Percentiles rank a stretch among this genome's conserved stretches.
phyloP scores from a whole-genome alignment of 2,329 filamentous ascomycete species.

The Aspergillus ruber region DNA sequence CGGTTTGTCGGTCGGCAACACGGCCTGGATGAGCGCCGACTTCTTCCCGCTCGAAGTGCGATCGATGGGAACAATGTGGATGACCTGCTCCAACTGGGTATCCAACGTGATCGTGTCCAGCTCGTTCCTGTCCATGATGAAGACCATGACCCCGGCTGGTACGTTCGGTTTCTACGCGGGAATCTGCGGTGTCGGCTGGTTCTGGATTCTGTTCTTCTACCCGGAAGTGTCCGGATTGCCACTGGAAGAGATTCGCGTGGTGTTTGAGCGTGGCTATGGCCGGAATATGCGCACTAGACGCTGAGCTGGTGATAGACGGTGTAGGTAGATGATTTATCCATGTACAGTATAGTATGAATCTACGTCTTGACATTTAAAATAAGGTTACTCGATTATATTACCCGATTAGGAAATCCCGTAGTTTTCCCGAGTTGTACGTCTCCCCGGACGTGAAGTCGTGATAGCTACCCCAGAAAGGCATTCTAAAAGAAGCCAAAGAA shows the following conservation, averaged over 20 bases:
- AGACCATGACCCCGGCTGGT: slow-evolving; percentile 44
- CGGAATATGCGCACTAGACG: slow-evolving; percentile 5
- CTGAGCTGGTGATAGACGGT: slow-evolving; percentile 10
- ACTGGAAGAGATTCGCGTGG: slow-evolving; percentile 33
- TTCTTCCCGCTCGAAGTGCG: slow-evolving; percentile 46
- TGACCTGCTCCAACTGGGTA: slow-evolving; percentile 44
- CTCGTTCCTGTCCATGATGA: slow-evolving; percentile 47
- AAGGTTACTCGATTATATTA: no score
- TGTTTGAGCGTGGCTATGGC: slow-evolving; percentile 49
- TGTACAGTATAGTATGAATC: not conserved
- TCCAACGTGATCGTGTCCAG: slow-evolving; percentile 46
- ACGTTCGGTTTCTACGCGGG: slow-evolving; percentile 49
- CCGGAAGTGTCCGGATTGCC: slow-evolving; percentile 18
- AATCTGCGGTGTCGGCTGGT: slow-evolving; percentile 44
- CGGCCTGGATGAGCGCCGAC: slow-evolving; percentile 45
- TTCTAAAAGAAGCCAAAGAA: no score
- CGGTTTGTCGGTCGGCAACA: slow-evolving; percentile 43
- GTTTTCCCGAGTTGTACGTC: no score
- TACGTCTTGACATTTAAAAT: no score
- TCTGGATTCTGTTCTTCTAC: slow-evolving; percentile 25
- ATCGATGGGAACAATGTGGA: slow-evolving; percentile 45
- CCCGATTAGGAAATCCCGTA: no score
- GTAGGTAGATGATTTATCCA: not conserved
- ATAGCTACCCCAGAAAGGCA: no score
- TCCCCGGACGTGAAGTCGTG: no score